Evolutionary conservation across 2,329 filamentous ascomycete genomes (phyloP).

Genomic region (Fusarium sp.): DNA sequence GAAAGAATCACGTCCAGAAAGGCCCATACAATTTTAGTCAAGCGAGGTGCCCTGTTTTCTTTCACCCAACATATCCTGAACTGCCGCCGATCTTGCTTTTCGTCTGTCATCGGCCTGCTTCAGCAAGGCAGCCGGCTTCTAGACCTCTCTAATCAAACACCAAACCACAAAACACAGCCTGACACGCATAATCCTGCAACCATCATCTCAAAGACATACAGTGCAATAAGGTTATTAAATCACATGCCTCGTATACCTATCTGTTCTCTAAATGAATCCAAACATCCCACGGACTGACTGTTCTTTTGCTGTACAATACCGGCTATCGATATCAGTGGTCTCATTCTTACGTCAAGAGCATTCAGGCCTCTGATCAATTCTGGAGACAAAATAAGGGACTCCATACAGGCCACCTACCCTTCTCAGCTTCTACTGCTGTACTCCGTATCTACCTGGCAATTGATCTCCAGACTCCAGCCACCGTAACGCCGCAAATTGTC

Average conservation of each 20-base stretch:
- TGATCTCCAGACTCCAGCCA: conserved; percentile 33
- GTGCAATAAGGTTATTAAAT: conserved; percentile 5
- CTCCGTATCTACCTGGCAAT: too few species aligned
- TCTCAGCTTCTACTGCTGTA: conserved; percentile 17
- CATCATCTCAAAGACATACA: neutral
- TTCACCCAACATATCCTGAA: conserved; percentile 8
- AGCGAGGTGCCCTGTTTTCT: conserved; percentile 20
- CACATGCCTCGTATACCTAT: conserved; percentile 12
- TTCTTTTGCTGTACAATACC: neutral
- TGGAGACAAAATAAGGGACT: neutral
- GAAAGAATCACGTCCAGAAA: conserved; percentile 13
- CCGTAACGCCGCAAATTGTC: conserved; percentile 8
- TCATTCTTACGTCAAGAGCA: conserved; percentile 33
- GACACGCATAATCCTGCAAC: conserved; percentile 2
- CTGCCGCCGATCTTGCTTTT: conserved; percentile 53
- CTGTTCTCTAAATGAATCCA: neutral
- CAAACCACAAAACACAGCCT: conserved; percentile 1
- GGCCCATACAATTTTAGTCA: neutral
- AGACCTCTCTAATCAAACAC: conserved; percentile 1
- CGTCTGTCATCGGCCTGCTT: conserved; percentile 50
- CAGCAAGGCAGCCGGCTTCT: conserved; percentile 21
- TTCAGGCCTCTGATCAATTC: neutral
- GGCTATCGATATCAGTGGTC: conserved; percentile 4
- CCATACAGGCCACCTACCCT: conserved; percentile 4
- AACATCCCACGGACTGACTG: neutral